Evolutionary conservation across 192 early-diverging fungal species (phyloP), one percentile per base, ranked within the genome.

Genomic region (Podila verticillata): DNA sequence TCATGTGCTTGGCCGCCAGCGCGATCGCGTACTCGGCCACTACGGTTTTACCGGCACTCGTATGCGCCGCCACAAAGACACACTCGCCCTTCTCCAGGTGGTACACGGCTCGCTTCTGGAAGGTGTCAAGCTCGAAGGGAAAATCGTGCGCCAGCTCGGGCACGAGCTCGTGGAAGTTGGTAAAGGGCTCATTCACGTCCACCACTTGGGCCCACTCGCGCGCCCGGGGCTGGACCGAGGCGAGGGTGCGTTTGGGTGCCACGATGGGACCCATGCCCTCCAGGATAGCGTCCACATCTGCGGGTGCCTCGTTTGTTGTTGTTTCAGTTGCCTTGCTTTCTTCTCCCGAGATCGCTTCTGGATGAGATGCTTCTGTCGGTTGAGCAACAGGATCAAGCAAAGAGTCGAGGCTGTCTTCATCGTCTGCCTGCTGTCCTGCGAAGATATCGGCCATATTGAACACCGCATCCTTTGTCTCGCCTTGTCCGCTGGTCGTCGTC

Each of bases 11-110:
- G 79, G 91, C 87, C 28, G 95, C 93, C 59, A 98, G 82, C 0
- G 96, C 95, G 66, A 99, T 96, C 2, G 98, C 98, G 75, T 99
- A 98, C 84, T 99, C 98, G 3, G 98, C 98, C 36, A 99, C 96
- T 5, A 95, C 97, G 0, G 98, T 99, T 84, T 99, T 99, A 61
- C 98, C 98, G 3, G 98, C 97, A 36, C 95, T 97, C 2, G 98
- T 99, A 68, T 99, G 98, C 2, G 98, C 98, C 0, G 98, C 98
- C 15, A 99, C 92, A 87, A 99, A 99, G 20, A 99, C 97, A 28
- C 92, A 95, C 61, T 98, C 96, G 22, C 95, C 95, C 60, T 89
- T 93, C 83, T 99, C 98, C 57, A 99, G 83, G 82, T 96, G 96
- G 79, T 97, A 98, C 4, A 99, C 94, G 0, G 98, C 98, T 48